phyloP scores from a whole-genome alignment of 306 rosid species.

The Albizia julibrissin region DNA sequence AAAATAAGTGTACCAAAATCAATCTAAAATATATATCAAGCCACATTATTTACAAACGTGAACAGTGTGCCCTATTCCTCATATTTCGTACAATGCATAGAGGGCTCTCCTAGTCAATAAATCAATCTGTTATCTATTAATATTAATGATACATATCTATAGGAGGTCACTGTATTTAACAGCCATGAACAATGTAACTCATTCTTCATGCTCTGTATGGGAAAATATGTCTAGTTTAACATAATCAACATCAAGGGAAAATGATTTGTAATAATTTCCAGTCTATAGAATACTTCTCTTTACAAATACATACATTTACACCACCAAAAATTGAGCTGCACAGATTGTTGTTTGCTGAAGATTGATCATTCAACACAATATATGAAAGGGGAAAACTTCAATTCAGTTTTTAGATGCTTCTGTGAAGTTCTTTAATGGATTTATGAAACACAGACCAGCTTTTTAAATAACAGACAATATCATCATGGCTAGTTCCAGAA shows the following conservation, averaged over 20 bases:
- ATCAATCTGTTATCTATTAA: neutral
- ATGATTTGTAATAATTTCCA: neutral
- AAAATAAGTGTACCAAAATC: neutral
- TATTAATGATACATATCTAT: neutral
- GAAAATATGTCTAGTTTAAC: neutral
- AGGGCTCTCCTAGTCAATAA: neutral
- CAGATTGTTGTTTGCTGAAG: neutral
- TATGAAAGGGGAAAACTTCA: neutral
- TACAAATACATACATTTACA: neutral
- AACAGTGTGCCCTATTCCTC: neutral
- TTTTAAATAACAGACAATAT: neutral
- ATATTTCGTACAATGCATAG: neutral
- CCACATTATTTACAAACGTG: neutral
- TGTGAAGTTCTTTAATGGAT: neutral
- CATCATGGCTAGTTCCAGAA: neutral
- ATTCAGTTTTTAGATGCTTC: neutral
- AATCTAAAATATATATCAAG: neutral
- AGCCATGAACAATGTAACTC: neutral
- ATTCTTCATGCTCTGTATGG: neutral
- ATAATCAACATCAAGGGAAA: slow-evolving; percentile 6
- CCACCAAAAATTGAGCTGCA: slow-evolving; percentile 9
- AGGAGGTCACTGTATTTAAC: neutral
- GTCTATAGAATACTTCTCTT: slow-evolving; percentile 16
- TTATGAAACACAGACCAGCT: neutral
- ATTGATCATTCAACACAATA: neutral